Conservation (phyloP, 169 alveolate genomes). For the Plasmodium knowlesi region DNA sequence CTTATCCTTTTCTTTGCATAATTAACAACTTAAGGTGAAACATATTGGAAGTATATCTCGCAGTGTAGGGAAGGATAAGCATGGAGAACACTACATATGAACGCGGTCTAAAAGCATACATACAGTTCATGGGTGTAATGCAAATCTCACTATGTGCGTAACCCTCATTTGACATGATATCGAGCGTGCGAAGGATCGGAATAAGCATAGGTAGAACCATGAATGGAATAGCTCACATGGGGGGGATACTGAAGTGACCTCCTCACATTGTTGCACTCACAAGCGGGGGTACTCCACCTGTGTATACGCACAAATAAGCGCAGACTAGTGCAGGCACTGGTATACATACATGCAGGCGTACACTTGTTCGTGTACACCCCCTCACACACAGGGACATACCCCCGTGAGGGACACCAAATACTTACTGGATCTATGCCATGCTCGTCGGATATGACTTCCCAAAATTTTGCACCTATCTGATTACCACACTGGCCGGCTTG, state of each 20-base stretch:
- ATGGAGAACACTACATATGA: neutral
- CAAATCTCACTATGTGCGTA: too few species aligned
- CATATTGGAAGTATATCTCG: neutral
- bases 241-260: neutral
- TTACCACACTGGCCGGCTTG: constrained; percentile 99
- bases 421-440: constrained; percentile 98
- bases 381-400: neutral
- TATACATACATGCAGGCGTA: constrained; percentile 1
- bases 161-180: neutral
- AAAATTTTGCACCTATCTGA: constrained; percentile 99
- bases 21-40: neutral
- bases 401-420: neutral
- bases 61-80: neutral
- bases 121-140: too few species aligned
- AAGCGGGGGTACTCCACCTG: neutral
- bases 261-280: neutral
- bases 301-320: neutral
- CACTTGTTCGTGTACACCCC: neutral
- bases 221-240: neutral
- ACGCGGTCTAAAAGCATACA: neutral
- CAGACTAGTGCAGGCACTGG: neutral
- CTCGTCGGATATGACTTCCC: constrained; percentile 99
- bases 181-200: neutral
- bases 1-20: neutral
- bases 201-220: neutral